These are phyloP conservation scores for Cicer judaicum DNA, from an alignment of 306 rosid species.

Conservation along the genomic window DNA sequence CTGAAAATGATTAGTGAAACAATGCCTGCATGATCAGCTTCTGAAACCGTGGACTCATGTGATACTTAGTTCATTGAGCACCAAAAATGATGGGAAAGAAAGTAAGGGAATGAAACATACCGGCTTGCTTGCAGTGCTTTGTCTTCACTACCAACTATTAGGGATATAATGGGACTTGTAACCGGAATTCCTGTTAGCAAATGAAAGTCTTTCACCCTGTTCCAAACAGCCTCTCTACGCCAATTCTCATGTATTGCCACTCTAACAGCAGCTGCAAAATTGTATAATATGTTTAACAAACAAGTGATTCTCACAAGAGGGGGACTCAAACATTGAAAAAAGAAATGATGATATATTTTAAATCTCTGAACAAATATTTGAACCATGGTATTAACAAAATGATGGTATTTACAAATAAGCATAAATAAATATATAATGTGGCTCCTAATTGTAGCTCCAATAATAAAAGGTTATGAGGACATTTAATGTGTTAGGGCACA, in stretches of 20 bases:
- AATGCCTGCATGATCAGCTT: slow-evolving; percentile 31
- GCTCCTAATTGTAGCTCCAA: too few relatives aligned
- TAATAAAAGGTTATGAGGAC: too few relatives aligned
- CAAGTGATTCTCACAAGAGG: slow-evolving; percentile 20
- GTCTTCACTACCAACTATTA: slow-evolving; percentile 83
- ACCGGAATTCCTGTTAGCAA: slow-evolving; percentile 84
- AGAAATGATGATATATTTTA: slow-evolving; percentile 25
- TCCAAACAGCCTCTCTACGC: slow-evolving; percentile 82
- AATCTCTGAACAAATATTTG: neutral
- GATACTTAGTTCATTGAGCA: slow-evolving; percentile 1
- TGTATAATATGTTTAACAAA: slow-evolving; percentile 30
- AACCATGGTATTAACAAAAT: slow-evolving; percentile 4
- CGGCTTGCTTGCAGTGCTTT: slow-evolving; percentile 88
- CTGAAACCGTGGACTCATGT: neutral
- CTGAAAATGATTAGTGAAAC: slow-evolving; percentile 30
- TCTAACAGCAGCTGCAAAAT: slow-evolving; percentile 73
- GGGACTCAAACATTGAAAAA: slow-evolving; percentile 16
- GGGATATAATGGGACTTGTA: slow-evolving; percentile 86
- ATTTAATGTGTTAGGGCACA: too few relatives aligned
- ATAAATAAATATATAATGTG: neutral
- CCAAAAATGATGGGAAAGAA: neutral
- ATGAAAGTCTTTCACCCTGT: slow-evolving; percentile 78
- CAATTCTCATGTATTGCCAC: slow-evolving; percentile 84
- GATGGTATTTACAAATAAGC: neutral
- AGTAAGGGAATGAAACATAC: slow-evolving; percentile 46